Evolutionary conservation across 345 rosid species (phyloP).

Genomic region (Sonneratia caseolaris): DNA sequence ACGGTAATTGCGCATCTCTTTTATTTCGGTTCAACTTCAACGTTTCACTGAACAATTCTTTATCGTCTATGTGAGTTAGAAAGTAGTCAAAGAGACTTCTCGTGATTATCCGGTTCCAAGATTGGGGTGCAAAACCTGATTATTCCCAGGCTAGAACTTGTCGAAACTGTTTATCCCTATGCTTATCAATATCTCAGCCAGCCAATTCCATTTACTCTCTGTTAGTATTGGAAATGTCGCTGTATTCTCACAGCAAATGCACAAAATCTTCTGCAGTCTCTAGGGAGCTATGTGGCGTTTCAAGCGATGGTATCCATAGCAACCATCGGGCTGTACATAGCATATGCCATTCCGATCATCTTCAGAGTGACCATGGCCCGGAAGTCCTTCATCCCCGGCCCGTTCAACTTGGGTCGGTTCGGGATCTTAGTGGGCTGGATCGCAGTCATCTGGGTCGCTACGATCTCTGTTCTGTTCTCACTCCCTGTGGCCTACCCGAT

Average conservation of each 20-base stretch:
- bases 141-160: background rate
- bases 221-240: background rate
- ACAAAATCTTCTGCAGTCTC: conserved; percentile 45
- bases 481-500: conserved; percentile 85
- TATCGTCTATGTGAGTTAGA: background rate
- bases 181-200: background rate
- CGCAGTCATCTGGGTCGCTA: conserved; percentile 83
- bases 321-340: conserved; percentile 88
- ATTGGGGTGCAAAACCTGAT: background rate
- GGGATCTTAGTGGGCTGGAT: conserved; percentile 71
- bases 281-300: conserved; percentile 86
- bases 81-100: background rate
- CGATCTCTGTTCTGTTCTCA: conserved; percentile 84
- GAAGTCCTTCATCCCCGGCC: conserved; percentile 64
- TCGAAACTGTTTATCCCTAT: background rate
- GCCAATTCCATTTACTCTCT: background rate
- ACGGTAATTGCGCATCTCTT: conserved; percentile 37
- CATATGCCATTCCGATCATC: conserved; percentile 80
- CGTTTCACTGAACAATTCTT: background rate
- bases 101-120: background rate
- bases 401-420: conserved; percentile 70
- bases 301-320: conserved; percentile 98
- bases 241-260: background rate
- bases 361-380: conserved; percentile 77
- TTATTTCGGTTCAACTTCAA: background rate